Percentiles rank a stretch among this genome's conserved stretches.
Conservation (phyloP, 441 rosid species). For the Capsella rubella region DNA sequence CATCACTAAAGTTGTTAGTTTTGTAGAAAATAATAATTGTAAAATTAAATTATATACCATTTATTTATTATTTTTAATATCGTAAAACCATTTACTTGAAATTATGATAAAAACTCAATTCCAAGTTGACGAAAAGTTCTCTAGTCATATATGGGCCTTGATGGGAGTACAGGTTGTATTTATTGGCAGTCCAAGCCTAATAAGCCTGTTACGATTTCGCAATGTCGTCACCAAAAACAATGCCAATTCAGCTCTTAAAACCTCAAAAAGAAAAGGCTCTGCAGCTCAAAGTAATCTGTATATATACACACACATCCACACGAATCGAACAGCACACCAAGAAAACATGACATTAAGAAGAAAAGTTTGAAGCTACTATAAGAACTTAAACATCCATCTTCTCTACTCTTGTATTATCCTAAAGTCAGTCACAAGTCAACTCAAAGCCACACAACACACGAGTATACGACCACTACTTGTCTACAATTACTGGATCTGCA, state of each 20-base stretch:
- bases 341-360: neutral
- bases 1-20: neutral
- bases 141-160: too few relatives aligned
- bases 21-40: neutral
- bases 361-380: conserved; percentile 15
- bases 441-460: conserved; percentile 33
- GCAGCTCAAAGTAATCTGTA: neutral
- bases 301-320: conserved; percentile 17
- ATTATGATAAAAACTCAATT: neutral
- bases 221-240: too few relatives aligned
- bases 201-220: too few relatives aligned
- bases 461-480: conserved; percentile 1
- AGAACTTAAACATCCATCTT: conserved; percentile 27
- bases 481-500: conserved; percentile 24
- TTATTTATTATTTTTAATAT: too few relatives aligned
- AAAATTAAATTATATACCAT: neutral
- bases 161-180: too few relatives aligned
- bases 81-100: neutral
- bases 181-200: neutral
- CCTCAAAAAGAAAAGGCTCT: too few relatives aligned
- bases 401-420: conserved; percentile 26
- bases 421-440: conserved; percentile 39
- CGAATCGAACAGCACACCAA: conserved; percentile 20
- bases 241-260: too few relatives aligned
- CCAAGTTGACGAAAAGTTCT: neutral